Percentiles rank a stretch among this genome's conserved stretches.
Evolutionary conservation across 2,329 filamentous ascomycete genomes (phyloP).

Genomic region (Rutstroemia sp.): DNA sequence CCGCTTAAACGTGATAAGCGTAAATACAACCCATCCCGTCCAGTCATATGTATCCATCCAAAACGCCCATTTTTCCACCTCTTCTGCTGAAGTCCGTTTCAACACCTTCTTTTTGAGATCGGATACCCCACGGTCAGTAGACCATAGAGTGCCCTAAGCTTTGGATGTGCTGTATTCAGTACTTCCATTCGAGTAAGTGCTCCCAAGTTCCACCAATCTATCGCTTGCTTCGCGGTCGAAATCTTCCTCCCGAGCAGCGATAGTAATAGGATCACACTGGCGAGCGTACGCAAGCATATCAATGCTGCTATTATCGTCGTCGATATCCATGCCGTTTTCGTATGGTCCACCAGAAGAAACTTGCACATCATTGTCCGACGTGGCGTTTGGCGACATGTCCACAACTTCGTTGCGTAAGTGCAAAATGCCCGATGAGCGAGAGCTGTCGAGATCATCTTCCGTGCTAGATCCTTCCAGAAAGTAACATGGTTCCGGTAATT

Average conservation of each 20-base stretch:
- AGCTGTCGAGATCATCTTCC: neutral
- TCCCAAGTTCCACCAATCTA: neutral
- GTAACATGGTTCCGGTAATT: neutral
- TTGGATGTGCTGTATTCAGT: too few species aligned
- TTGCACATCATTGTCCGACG: neutral
- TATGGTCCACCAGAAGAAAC: neutral
- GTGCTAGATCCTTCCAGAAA: neutral
- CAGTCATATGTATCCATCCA: too few species aligned
- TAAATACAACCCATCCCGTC: too few species aligned
- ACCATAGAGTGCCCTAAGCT: too few species aligned
- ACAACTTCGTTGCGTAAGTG: neutral
- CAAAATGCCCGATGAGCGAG: neutral
- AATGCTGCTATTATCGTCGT: slow-evolving; percentile 6
- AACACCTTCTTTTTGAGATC: too few species aligned
- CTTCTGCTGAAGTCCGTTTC: too few species aligned
- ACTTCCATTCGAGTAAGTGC: neutral
- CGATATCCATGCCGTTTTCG: neutral
- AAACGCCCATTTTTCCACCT: too few species aligned
- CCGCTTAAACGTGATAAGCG: too few species aligned
- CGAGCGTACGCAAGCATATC: slow-evolving; percentile 7
- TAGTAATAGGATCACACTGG: neutral
- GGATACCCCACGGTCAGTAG: too few species aligned
- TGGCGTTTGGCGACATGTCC: neutral
- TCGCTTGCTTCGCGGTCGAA: slow-evolving; percentile 9
- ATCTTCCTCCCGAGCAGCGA: neutral